Evolutionary conservation across 768 basidiomycete species (phyloP).

Genomic region (Lentinula raphanica): DNA sequence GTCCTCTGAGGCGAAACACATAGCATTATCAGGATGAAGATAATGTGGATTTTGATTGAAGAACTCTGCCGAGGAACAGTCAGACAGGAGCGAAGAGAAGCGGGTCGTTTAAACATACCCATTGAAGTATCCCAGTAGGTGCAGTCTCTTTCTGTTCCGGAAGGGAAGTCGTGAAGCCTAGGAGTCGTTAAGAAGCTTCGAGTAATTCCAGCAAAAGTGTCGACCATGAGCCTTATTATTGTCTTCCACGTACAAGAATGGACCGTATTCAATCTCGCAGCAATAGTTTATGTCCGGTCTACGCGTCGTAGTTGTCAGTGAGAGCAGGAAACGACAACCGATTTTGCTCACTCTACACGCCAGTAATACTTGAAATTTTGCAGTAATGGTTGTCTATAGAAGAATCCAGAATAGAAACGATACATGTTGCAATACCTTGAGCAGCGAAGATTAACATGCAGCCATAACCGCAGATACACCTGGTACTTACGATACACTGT

Average conservation of each 20-base stretch:
- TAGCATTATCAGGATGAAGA: slow-evolving; percentile 45
- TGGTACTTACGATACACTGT: background rate
- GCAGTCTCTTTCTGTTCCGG: slow-evolving; percentile 60
- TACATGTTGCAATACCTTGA: background rate
- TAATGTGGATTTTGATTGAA: slow-evolving; percentile 42
- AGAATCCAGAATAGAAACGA: slow-evolving; percentile 26
- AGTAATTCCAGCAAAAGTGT: background rate
- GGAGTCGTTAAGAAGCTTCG: background rate
- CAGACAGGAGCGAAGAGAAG: background rate
- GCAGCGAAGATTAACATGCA: background rate
- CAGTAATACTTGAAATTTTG: slow-evolving; percentile 55
- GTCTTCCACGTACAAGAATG: slow-evolving; percentile 78
- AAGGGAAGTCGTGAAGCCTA: slow-evolving; percentile 55
- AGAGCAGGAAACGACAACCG: background rate
- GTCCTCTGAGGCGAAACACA: slow-evolving; percentile 52
- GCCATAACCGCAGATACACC: too few relatives aligned
- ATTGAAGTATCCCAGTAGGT: slow-evolving; percentile 54
- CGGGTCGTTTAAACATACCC: slow-evolving; percentile 19
- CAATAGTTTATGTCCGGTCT: slow-evolving; percentile 58
- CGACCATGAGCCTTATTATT: slow-evolving; percentile 44
- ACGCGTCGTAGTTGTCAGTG: background rate
- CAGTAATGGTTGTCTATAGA: slow-evolving; percentile 51
- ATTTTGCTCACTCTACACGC: slow-evolving; percentile 45
- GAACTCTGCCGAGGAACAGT: slow-evolving; percentile 41
- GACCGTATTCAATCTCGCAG: slow-evolving; percentile 55